Percentiles rank a stretch among this genome's conserved stretches.
phyloP scores from a whole-genome alignment of 805 yeast species.

The Wickerhamiella shivajii region DNA sequence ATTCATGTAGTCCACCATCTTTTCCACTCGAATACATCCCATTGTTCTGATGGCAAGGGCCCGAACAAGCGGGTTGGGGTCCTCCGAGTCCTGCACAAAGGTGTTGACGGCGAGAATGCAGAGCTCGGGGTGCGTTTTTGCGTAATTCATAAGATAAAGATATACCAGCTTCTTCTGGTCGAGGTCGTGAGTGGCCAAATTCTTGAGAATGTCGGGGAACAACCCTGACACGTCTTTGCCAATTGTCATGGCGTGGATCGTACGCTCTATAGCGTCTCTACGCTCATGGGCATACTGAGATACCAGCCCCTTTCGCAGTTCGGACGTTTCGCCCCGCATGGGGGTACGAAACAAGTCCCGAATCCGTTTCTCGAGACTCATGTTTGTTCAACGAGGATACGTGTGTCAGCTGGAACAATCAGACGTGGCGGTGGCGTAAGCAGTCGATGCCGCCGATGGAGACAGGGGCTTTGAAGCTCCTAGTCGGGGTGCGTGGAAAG shows the following conservation, averaged over 20 bases:
- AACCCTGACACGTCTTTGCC: slow-evolving; percentile 92
- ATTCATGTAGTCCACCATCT: slow-evolving; percentile 88
- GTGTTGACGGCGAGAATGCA: slow-evolving; percentile 95
- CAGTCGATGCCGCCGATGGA: too few relatives aligned
- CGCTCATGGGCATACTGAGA: slow-evolving; percentile 85
- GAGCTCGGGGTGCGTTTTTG: slow-evolving; percentile 89
- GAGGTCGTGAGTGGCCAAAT: slow-evolving; percentile 89
- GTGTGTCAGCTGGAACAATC: too few relatives aligned
- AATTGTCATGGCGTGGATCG: slow-evolving; percentile 94
- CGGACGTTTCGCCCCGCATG: slow-evolving; percentile 61
- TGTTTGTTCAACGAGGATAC: slow-evolving; percentile 1
- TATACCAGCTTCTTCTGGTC: slow-evolving; percentile 95
- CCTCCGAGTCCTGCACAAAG: slow-evolving; percentile 87
- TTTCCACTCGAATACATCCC: slow-evolving; percentile 95
- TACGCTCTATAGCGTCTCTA: slow-evolving; percentile 92
- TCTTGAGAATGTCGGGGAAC: slow-evolving; percentile 91
- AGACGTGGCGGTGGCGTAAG: too few relatives aligned
- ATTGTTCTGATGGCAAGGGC: slow-evolving; percentile 95
- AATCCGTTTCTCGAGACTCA: slow-evolving; percentile 33
- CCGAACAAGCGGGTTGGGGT: slow-evolving; percentile 89
- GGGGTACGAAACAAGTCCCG: slow-evolving; percentile 45
- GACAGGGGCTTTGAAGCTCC: too few relatives aligned
- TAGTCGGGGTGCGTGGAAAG: too few relatives aligned
- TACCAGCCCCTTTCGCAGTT: slow-evolving; percentile 76
- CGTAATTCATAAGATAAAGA: slow-evolving; percentile 90